A percentile compares a stretch with the other conserved stretches of the same genome.
Evolutionary conservation across 1,284 basidiomycete species (phyloP).

Genomic region (Tilletia indica): DNA sequence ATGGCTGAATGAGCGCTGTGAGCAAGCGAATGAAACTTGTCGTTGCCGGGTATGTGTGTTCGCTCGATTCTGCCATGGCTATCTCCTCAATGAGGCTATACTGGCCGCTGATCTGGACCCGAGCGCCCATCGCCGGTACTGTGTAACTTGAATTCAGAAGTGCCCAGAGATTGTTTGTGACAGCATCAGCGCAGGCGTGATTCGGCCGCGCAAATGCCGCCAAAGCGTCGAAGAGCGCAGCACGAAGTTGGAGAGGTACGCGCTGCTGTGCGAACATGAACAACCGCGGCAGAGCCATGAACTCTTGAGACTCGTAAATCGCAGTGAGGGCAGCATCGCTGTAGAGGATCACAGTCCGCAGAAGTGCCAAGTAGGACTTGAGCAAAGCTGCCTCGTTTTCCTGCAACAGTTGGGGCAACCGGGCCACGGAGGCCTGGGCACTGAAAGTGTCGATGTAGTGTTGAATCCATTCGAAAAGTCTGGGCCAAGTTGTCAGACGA

Average conservation of each 20-base stretch:
- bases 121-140: conserved; percentile 43
- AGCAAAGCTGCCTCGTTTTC: conserved; percentile 76
- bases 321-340: conserved; percentile 77
- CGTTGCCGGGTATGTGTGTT: conserved; percentile 78
- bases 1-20: conserved; percentile 62
- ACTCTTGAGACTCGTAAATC: conserved; percentile 72
- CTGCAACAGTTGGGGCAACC: conserved; percentile 52
- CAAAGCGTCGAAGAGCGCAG: conserved; percentile 77
- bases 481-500: conserved; percentile 49
- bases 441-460: conserved; percentile 51
- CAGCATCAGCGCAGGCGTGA: conserved; percentile 67
- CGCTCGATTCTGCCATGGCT: conserved; percentile 77
- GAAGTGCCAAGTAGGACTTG: conserved; percentile 75
- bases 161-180: conserved; percentile 77
- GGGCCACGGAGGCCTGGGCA: background rate
- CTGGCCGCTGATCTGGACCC: conserved; percentile 25
- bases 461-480: conserved; percentile 53
- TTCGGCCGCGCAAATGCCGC: conserved; percentile 74
- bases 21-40: conserved; percentile 83
- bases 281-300: conserved; percentile 74
- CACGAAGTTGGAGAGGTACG: conserved; percentile 82
- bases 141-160: conserved; percentile 79
- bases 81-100: conserved; percentile 63
- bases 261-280: conserved; percentile 49
- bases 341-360: conserved; percentile 74